Evolutionary conservation across 1,284 basidiomycete species (phyloP), one percentile per base, ranked within the genome.

Genomic region (Somion occarium): DNA sequence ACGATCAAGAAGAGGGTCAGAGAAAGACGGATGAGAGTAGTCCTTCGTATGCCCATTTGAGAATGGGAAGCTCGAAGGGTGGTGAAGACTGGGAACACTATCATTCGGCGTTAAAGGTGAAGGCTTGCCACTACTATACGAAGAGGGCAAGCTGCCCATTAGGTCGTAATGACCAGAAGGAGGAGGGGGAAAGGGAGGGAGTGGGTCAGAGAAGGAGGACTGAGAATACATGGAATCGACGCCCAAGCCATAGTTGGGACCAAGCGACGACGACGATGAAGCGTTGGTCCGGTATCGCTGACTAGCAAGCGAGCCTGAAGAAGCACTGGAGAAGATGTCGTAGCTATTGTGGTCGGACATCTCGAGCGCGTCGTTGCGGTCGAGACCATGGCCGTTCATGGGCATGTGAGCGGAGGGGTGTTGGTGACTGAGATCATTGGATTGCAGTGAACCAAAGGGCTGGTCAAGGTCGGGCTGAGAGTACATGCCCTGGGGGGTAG

Each of bases 41-140:
- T 83, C 79, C 62, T 88, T 88, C 38, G 62, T 57, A 54, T 69
- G 64, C 11, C 65, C 67, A 55, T 63, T 64, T 53, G 71, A 62
- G 52, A 73, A 70, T 27, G 82, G 71, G 58, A 81, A 85, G 22
- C 69, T 71, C 23, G 76, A 67, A 3, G 77, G 67, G 56, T 78
- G 78, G 54, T 82, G 82, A 3, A 85, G 71, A 47, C 70, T 70
- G 49, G 70, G 69, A 51, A 80, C 78, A 43, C 80, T 69, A 64
- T 88, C 86, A 59, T 66, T 82, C 38, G 85, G 85, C 3, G 83
- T 85, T 44, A 87, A 72, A 0, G 86, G 85, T 15, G 87, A 88
- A 44, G 83, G 81, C 65, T 87, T 87, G 55, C 83, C 84, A 53
- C 80, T 83, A 67, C 73, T 76, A 61, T 80, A 81, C 1, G 83